Conservation (phyloP, 495 filamentous ascomycete genomes). For the Peziza echinospora region DNA sequence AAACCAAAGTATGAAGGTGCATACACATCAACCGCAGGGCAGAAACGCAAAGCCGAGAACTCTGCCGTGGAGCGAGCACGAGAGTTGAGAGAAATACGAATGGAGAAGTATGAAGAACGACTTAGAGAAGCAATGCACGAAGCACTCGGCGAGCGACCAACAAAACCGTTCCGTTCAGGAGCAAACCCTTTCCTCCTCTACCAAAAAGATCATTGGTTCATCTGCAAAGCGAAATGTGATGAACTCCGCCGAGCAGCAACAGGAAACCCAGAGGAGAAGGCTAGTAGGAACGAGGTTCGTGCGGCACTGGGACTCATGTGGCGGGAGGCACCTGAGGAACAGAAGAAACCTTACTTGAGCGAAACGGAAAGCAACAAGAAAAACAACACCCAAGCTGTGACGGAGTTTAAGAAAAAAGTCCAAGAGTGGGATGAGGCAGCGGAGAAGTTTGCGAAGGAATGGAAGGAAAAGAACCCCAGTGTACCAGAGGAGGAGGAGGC, state of each 20-base stretch:
- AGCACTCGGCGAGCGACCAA: constrained; percentile 50
- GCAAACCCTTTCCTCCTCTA: constrained; percentile 56
- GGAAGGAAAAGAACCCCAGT: constrained; percentile 37
- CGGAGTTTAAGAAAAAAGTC: constrained; percentile 33
- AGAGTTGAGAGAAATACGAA: constrained; percentile 32
- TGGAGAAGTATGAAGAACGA: constrained; percentile 50
- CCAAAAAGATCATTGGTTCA: constrained; percentile 60
- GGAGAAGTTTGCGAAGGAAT: constrained; percentile 35
- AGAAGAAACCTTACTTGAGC: constrained; percentile 53
- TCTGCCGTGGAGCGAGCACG: constrained; percentile 13
- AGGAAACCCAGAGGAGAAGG: constrained; percentile 43
- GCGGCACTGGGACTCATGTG: constrained; percentile 69
- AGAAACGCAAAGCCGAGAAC: constrained; percentile 33
- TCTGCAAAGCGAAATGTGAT: constrained; percentile 50
- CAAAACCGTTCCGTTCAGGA: constrained; percentile 43
- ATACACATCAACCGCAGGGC: constrained; percentile 18
- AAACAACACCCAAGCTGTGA: constrained; percentile 33
- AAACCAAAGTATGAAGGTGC: constrained; percentile 29
- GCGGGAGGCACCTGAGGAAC: constrained; percentile 47
- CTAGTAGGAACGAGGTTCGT: constrained; percentile 52
- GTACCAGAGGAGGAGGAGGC: constrained; percentile 21
- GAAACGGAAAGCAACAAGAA: constrained; percentile 45
- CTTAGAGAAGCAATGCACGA: constrained; percentile 44
- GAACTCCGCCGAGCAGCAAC: constrained; percentile 39
- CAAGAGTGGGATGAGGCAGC: constrained; percentile 51